Evolutionary conservation across 129 eudicot species (phyloP), one percentile per base, ranked within the genome.

Genomic region (Apium graveolens): DNA sequence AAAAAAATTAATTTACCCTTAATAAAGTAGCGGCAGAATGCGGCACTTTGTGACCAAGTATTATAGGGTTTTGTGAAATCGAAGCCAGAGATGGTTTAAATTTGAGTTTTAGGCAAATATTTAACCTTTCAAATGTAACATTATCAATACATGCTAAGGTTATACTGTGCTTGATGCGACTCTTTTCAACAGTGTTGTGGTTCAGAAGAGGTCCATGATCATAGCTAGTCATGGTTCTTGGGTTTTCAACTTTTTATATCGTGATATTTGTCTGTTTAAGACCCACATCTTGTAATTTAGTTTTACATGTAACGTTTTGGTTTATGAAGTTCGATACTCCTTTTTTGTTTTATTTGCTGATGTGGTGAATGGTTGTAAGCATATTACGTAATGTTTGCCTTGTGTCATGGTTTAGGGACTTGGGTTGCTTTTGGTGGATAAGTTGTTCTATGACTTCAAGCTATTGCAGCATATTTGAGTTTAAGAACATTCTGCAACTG

Each of bases 1-100:
- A 65, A 24, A 21, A 21, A 65, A 31, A 45, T 24, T 31, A 65
- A 7, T 46, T 66, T 66, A 45, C 75, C 65, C 44, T 18, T 21
- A 66, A 70, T 49, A 70, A 39, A 27, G 34, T 24, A 10, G 31
- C 20, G 53, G 53, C 37, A 79, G 76, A 70, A 70, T 68, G 76
- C 24, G 65, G 75, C 68, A n/a, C 75, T 48, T 70, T 79, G 39
- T 70, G 75, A 78, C 45, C 44, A 10, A n/a, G 66, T n/a, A 57
- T 26, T 18, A 21, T 53, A 57, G 32, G 66, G 66, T 57, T 57
- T 57, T 55, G 65, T 55, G 31, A 24, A 55, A 55, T 55, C 13
- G 11, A 55, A 55, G 4, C 26, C 29, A 8, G 65, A 55, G 65
- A 51, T 18, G 20, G 60, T 38, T 55, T 53, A 55, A 55, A 4